These are phyloP conservation scores for Chionographis japonica DNA, from an alignment of 106 monocot genomes.

Conservation along the genomic window DNA sequence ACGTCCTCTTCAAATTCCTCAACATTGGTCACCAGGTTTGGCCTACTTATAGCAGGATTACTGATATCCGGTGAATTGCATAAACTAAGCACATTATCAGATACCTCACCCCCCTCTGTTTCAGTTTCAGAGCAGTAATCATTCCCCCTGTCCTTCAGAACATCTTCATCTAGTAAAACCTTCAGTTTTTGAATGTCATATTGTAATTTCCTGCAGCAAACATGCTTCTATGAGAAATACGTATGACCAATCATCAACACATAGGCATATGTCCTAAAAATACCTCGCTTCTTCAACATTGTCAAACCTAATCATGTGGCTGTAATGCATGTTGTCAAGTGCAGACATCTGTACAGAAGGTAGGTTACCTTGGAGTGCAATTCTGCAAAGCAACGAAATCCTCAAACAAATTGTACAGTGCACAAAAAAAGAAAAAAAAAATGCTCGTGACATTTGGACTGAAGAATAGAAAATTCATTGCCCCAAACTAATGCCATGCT, in stretches of 20 bases:
- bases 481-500: not conserved
- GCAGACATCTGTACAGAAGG: constrained; percentile 62
- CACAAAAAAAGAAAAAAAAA: not conserved
- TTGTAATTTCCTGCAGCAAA: constrained; percentile 70
- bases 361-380: constrained; percentile 69
- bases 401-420: not conserved
- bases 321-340: constrained; percentile 96
- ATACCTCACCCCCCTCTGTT: constrained; percentile 60
- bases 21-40: not conserved
- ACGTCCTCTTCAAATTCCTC: constrained; percentile 45
- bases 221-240: constrained; percentile 15
- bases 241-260: not conserved
- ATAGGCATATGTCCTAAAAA: not conserved
- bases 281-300: constrained; percentile 90
- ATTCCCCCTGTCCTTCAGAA: constrained; percentile 18
- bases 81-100: constrained; percentile 17
- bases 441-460: not conserved
- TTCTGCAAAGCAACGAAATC: constrained; percentile 34
- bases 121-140: constrained; percentile 93
- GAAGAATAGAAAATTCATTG: not conserved
- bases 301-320: constrained; percentile 98
- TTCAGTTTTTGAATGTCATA: constrained; percentile 64
- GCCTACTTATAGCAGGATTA: constrained; percentile 9
- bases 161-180: constrained; percentile 31
- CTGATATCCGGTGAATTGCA: constrained; percentile 16